A percentile compares a stretch with the other conserved stretches of the same genome.
These are phyloP conservation scores for Sinapis alba DNA, from an alignment of 441 rosid genomes.

Conservation along the genomic window DNA sequence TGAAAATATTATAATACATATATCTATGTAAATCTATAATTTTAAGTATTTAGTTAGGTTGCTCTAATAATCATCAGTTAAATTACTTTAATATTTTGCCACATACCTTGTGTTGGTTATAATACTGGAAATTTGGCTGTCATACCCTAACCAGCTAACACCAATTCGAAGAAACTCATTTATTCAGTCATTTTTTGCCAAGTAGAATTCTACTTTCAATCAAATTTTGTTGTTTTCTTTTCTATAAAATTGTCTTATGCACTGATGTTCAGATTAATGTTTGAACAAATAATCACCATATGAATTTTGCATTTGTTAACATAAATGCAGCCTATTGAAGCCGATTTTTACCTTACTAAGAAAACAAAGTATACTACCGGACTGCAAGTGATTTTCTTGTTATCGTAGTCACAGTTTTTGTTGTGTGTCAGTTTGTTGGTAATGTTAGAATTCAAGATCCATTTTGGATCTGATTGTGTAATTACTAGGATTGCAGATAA, in stretches of 20 bases:
- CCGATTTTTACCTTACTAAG: background rate
- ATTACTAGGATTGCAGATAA: conserved; percentile 38
- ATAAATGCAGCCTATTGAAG: background rate
- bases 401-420: conserved; percentile 15
- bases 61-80: background rate
- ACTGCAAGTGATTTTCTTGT: conserved; percentile 5
- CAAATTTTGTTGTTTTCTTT: background rate
- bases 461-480: conserved; percentile 30
- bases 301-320: background rate
- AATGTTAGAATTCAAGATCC: conserved; percentile 33
- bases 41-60: background rate
- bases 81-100: background rate
- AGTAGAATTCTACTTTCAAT: background rate
- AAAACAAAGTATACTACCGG: background rate
- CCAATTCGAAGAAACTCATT: background rate
- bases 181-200: background rate
- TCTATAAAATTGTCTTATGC: background rate
- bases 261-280: background rate
- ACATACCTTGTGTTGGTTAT: background rate
- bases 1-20: background rate
- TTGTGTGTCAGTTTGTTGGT: conserved; percentile 29
- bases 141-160: background rate
- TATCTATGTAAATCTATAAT: background rate
- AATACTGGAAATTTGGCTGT: background rate
- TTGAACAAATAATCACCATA: background rate